Evolutionary conservation across 768 basidiomycete species (phyloP), one percentile per base, ranked within the genome.

Genomic region (Lactifluus piperatus): DNA sequence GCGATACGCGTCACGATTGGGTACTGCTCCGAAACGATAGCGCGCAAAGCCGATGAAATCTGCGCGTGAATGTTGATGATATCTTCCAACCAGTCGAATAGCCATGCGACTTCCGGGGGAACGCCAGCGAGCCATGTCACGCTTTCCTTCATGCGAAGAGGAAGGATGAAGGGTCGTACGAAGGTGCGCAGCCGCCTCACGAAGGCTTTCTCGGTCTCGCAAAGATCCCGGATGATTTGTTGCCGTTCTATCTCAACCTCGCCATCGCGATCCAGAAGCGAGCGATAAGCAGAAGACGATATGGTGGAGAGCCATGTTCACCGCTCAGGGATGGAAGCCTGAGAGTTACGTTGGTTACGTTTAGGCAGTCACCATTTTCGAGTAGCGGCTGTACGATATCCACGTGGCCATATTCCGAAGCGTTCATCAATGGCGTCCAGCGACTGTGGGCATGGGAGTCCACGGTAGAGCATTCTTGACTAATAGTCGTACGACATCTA

Each of bases 21-120:
- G 52, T 73, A 68, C 60, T 79, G 75, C 44, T 70, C 67, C 16
- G 75, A 69, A 20, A 77, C 73, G 29, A 75, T 67, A 13, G 73
- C 65, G 13, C 76, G 71, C 60, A 90, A 68, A 1, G 77, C 70
- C 4, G 76, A 74, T 8, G 78, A 75, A 26, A 97, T 74, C 58
- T 84, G 79, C 4, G 75, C 73, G 64, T 97, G 94, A 2, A 94
- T 74, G 54, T 85, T 83, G 10, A 86, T 76, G 60, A 97, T 89
- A 64, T 91, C 90, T 64, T 94, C 91, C 51, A 94, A 73, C 85
- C 89, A 91, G 70, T 94, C 91, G 60, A 97, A 83, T 22, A 93
- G 75, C 11, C 82, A 80, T 0, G 84, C 78, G 13, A 92, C 76
- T 36, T 83, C 79, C 2, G 74, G 62, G 0, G 92, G 91, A n/a